Evolutionary conservation across 305 asterid genomes (phyloP).

Genomic region (Fraxinus platypoda): DNA sequence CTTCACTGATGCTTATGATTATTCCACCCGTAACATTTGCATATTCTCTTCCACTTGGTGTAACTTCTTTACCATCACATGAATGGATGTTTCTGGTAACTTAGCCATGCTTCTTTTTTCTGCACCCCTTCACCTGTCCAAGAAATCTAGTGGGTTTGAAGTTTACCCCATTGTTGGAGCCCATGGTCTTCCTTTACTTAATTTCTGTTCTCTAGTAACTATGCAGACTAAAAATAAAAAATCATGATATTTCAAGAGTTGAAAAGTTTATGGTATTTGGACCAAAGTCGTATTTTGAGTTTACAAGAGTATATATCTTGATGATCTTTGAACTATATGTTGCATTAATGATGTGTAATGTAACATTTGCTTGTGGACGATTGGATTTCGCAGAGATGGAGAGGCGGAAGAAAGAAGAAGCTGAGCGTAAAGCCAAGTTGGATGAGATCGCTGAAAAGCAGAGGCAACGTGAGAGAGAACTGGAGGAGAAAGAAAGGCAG

Average conservation of each 20-base stretch:
- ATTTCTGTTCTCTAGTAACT: not conserved
- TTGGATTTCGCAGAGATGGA: slow-evolving; percentile 65
- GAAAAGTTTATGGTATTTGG: not conserved
- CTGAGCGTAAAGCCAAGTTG: slow-evolving; percentile 79
- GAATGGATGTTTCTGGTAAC: not conserved
- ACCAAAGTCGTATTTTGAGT: not conserved
- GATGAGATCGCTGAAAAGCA: slow-evolving; percentile 93
- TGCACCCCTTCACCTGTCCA: not conserved
- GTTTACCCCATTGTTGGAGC: not conserved
- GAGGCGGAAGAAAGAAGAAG: slow-evolving; percentile 79
- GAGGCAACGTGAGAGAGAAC: slow-evolving; percentile 76
- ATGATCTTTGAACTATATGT: not conserved
- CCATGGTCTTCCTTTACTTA: not conserved
- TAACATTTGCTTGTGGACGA: not conserved
- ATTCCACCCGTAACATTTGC: not conserved
- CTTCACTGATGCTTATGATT: not conserved
- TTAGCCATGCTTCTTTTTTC: not conserved
- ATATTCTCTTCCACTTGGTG: not conserved
- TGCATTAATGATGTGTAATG: not conserved
- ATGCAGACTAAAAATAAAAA: not conserved
- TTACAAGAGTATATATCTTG: not conserved
- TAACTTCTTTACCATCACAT: not conserved
- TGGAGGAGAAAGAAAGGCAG: slow-evolving; percentile 75
- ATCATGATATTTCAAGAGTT: not conserved
- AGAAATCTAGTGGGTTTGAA: not conserved